A percentile compares a stretch with the other conserved stretches of the same genome.
These are phyloP conservation scores for Mrakia gelida DNA, from an alignment of 768 basidiomycete genomes.

Conservation along the genomic window DNA sequence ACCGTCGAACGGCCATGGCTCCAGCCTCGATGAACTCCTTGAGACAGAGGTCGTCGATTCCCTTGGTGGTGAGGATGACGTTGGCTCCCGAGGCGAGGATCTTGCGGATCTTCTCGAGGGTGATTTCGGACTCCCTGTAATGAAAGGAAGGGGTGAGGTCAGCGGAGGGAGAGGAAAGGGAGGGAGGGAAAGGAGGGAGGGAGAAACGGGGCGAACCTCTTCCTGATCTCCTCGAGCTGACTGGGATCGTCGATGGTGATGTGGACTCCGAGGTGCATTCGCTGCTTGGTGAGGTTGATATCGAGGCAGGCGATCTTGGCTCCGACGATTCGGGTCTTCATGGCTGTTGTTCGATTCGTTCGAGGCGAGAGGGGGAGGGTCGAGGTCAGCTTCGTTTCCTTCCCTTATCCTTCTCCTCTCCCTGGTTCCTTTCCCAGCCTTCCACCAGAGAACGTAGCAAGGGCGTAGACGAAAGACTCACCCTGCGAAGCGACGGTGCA, in stretches of 20 bases:
- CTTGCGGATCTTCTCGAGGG: conserved; percentile 89
- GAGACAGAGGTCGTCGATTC: conserved; percentile 94
- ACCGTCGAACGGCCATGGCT: conserved; percentile 95
- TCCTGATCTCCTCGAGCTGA: conserved; percentile 92
- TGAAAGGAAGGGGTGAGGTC: background rate
- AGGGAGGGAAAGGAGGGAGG: conserved; percentile 14
- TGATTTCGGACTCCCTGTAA: conserved; percentile 86
- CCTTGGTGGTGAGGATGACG: conserved; percentile 94
- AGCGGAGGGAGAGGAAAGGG: background rate
- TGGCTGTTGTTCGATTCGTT: conserved; percentile 55
- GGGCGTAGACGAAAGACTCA: conserved; percentile 43
- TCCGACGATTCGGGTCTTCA: conserved; percentile 88
- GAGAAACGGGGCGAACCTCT: conserved; percentile 64
- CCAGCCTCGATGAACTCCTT: conserved; percentile 99
- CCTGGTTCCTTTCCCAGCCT: too few species aligned
- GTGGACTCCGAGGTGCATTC: conserved; percentile 97
- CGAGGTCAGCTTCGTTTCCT: too few species aligned
- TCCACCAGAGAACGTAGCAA: too few species aligned
- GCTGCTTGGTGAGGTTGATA: conserved; percentile 91
- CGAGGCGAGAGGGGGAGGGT: background rate
- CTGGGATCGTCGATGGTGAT: conserved; percentile 95
- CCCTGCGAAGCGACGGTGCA: conserved; percentile 99
- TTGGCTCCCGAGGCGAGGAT: conserved; percentile 94
- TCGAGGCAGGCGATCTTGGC: conserved; percentile 99
- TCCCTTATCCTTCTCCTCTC: too few species aligned